Conservation (phyloP, 1,284 basidiomycete species). For the Fomes fomentarius region DNA sequence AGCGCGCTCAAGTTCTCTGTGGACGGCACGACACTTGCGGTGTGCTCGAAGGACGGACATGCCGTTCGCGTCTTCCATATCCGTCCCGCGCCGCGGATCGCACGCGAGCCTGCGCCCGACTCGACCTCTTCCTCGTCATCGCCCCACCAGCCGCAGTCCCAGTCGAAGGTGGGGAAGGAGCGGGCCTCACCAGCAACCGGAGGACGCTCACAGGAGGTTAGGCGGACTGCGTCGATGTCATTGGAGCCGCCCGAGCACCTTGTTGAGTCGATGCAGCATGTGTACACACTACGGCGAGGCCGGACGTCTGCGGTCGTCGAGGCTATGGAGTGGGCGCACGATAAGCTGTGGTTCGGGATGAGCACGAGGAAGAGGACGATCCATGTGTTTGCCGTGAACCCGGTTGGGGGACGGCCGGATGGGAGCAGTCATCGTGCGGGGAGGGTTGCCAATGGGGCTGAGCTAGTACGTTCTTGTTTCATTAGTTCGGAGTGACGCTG, state of each 20-base stretch:
- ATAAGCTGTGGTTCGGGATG: slow-evolving; percentile 75
- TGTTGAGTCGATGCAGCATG: slow-evolving; percentile 52
- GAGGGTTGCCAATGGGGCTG: slow-evolving; percentile 56
- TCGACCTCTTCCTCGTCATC: not conserved
- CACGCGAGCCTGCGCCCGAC: slow-evolving; percentile 9
- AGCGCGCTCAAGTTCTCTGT: slow-evolving; percentile 58
- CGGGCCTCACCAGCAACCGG: not conserved
- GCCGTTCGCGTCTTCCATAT: slow-evolving; percentile 59
- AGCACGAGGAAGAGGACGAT: slow-evolving; percentile 65
- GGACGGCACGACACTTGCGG: slow-evolving; percentile 62
- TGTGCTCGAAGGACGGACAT: slow-evolving; percentile 64
- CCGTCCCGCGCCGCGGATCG: slow-evolving; percentile 40
- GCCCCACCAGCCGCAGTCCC: not conserved
- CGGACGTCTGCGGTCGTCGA: slow-evolving; percentile 71
- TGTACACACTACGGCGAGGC: slow-evolving; percentile 75
- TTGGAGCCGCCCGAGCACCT: slow-evolving; percentile 9
- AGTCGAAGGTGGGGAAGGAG: not conserved
- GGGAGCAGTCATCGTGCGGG: slow-evolving; percentile 64
- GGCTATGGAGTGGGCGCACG: slow-evolving; percentile 56
- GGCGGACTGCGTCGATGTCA: not conserved
- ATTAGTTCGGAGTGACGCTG: too few species aligned
- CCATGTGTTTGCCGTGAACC: slow-evolving; percentile 79
- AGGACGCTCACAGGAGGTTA: too few species aligned
- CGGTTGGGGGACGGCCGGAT: slow-evolving; percentile 73
- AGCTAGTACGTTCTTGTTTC: slow-evolving; percentile 48